Percentiles rank a stretch among this genome's conserved stretches.
Evolutionary conservation across 2,329 filamentous ascomycete genomes (phyloP).

Genomic region (Aspergillus brunneoviolaceus): DNA sequence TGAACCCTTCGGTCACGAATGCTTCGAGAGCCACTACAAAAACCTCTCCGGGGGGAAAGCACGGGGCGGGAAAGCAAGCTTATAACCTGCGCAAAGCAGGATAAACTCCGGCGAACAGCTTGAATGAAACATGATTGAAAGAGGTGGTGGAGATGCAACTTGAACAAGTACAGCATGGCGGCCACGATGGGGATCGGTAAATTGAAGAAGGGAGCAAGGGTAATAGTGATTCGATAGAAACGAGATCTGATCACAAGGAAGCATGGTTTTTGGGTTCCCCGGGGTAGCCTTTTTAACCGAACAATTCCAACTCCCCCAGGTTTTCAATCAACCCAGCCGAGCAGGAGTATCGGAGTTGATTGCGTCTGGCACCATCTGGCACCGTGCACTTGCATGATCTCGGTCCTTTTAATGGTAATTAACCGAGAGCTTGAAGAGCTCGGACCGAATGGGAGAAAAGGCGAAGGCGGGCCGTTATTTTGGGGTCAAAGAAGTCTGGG

Average conservation of each 20-base stretch:
- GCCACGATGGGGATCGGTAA: not conserved
- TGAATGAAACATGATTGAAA: not conserved
- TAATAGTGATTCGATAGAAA: not conserved
- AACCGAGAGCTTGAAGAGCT: not conserved
- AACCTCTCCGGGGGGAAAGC: not conserved
- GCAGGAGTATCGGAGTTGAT: not conserved
- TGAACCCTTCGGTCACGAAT: not conserved
- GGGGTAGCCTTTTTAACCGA: not conserved
- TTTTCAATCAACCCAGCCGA: not conserved
- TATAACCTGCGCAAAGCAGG: not conserved
- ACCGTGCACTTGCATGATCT: not conserved
- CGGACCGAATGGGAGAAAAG: not conserved
- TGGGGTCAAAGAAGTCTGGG: not conserved
- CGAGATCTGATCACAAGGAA: conserved; percentile 3
- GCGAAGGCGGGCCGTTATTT: not conserved
- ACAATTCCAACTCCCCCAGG: not conserved
- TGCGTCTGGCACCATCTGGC: not conserved
- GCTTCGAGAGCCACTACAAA: not conserved
- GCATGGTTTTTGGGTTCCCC: not conserved
- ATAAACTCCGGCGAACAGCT: not conserved
- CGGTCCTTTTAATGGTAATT: conserved; percentile 1
- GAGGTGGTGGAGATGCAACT: conserved; percentile 1
- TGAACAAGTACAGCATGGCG: not conserved
- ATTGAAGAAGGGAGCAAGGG: not conserved
- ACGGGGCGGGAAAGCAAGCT: not conserved